Percentiles rank a stretch among this genome's conserved stretches.
These are phyloP conservation scores for Ceratocystis albifundus DNA, from an alignment of 2,329 filamentous ascomycete species.

Conservation along the genomic window DNA sequence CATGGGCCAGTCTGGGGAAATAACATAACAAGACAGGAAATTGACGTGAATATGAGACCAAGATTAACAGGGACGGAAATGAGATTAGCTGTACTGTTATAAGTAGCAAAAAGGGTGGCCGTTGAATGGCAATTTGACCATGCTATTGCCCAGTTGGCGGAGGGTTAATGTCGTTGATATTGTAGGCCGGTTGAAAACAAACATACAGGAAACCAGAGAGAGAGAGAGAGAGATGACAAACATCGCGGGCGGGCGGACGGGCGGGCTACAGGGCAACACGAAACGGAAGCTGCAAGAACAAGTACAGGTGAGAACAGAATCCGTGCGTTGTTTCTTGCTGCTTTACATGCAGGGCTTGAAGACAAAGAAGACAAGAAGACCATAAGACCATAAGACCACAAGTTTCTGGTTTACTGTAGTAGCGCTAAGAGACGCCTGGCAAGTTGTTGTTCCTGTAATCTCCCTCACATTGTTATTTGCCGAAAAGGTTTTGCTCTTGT, in stretches of 20 bases:
- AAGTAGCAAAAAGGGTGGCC: too few species aligned
- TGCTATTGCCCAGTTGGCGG: too few species aligned
- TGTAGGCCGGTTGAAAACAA: background rate
- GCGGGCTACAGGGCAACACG: background rate
- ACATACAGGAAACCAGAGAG: background rate
- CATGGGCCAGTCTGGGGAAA: background rate
- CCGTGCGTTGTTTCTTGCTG: slow-evolving; percentile 2
- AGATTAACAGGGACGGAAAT: background rate
- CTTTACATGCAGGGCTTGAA: background rate
- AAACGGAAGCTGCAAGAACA: slow-evolving; percentile 1
- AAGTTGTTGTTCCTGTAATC: slow-evolving; percentile 14
- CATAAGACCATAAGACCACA: background rate
- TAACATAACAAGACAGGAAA: slow-evolving; percentile 6
- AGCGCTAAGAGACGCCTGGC: background rate
- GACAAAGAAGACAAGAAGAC: background rate
- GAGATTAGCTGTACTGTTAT: background rate
- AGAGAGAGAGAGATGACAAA: background rate
- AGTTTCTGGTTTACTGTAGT: background rate
- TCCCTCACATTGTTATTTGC: slow-evolving; percentile 14
- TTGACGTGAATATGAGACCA: background rate
- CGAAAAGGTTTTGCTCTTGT: slow-evolving; percentile 3
- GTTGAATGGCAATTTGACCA: too few species aligned
- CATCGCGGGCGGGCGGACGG: background rate
- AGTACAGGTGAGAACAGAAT: background rate
- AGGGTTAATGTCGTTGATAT: background rate